These are phyloP conservation scores for Casuarina cunninghamiana DNA, from an alignment of 306 rosid species.

Conservation along the genomic window DNA sequence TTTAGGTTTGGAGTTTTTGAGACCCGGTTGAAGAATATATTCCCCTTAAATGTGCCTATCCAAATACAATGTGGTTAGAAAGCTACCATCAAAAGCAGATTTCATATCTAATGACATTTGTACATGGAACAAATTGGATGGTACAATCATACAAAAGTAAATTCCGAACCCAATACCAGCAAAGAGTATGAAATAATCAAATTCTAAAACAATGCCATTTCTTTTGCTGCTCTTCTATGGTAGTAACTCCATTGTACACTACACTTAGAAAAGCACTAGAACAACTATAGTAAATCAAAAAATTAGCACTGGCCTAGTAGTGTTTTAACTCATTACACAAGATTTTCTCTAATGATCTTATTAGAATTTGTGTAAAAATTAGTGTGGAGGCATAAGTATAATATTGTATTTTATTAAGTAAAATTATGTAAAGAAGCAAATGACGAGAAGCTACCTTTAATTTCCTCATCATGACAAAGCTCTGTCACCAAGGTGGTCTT, in stretches of 20 bases:
- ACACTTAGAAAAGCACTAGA: neutral
- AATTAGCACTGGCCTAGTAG: no score
- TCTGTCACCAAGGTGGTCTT: conserved; percentile 52
- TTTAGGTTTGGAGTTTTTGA: conserved; percentile 39
- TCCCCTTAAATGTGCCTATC: conserved; percentile 45
- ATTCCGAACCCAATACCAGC: neutral
- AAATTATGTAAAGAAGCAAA: neutral
- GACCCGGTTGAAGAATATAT: conserved; percentile 46
- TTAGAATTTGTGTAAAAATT: no score
- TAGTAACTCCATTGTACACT: neutral
- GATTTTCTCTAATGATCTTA: neutral
- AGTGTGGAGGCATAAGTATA: no score
- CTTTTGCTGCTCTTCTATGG: neutral
- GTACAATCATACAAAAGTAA: no score
- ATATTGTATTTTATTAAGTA: neutral
- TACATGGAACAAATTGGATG: neutral
- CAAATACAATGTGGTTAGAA: conserved; percentile 18
- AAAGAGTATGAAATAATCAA: neutral
- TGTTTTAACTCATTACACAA: neutral
- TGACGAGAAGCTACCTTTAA: conserved; percentile 30
- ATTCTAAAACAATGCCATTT: neutral
- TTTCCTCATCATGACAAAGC: conserved; percentile 42
- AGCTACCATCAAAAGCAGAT: conserved; percentile 1
- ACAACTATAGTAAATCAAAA: neutral
- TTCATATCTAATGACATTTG: neutral